phyloP scores from a whole-genome alignment of 805 yeast genomes.

The Suhomyces emberorum region DNA sequence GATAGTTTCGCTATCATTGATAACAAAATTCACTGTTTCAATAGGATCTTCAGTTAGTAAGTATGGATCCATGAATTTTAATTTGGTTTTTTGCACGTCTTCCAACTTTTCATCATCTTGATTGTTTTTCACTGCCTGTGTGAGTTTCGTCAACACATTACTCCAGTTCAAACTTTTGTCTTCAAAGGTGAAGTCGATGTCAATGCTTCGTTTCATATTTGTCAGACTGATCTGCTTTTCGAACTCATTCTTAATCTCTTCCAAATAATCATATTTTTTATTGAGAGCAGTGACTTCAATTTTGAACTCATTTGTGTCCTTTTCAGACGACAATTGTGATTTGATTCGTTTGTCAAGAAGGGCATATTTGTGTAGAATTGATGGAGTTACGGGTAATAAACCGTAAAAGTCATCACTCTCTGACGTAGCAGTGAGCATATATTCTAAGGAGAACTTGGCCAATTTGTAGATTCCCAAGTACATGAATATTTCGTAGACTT shows the following conservation, averaged over 20 bases:
- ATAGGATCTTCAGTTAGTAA: slow-evolving; percentile 46
- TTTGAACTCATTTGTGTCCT: neutral
- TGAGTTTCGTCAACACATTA: slow-evolving; percentile 28
- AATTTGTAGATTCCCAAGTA: slow-evolving; percentile 48
- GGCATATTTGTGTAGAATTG: slow-evolving; percentile 1
- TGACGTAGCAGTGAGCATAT: slow-evolving; percentile 43
- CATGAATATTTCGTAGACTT: slow-evolving; percentile 49
- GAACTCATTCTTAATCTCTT: slow-evolving; percentile 30
- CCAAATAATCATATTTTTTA: slow-evolving; percentile 25
- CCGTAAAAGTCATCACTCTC: slow-evolving; percentile 42
- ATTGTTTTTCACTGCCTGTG: slow-evolving; percentile 26
- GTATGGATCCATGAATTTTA: slow-evolving; percentile 51
- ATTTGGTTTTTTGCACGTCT: slow-evolving; percentile 36
- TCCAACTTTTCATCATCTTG: slow-evolving; percentile 36
- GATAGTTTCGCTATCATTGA: slow-evolving; percentile 9
- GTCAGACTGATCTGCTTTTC: slow-evolving; percentile 18
- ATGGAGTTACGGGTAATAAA: slow-evolving; percentile 20
- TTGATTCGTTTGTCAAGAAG: no score
- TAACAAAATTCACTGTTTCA: slow-evolving; percentile 39
- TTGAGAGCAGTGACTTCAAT: neutral
- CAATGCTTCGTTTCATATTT: slow-evolving; percentile 7
- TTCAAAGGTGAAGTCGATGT: slow-evolving; percentile 5
- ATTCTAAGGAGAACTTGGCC: slow-evolving; percentile 57
- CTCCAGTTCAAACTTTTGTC: slow-evolving; percentile 20
- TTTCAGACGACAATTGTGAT: neutral